Conservation (phyloP, 495 filamentous ascomycete genomes). For the Coniosporium apollinis region DNA sequence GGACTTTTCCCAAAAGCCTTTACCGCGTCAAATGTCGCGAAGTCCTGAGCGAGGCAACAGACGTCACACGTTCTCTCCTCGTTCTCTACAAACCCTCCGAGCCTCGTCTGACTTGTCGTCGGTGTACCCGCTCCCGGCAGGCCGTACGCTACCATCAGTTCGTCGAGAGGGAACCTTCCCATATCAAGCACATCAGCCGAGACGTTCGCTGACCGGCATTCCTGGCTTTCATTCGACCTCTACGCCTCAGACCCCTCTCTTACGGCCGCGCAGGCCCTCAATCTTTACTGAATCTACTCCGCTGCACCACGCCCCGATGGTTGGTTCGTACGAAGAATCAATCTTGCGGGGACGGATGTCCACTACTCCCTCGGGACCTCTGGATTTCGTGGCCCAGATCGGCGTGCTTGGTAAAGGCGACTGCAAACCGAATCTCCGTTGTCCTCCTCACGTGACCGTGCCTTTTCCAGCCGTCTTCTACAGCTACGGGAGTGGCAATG, state of each 20-base stretch:
- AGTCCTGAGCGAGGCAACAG: constrained; percentile 33
- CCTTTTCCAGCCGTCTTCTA: constrained; percentile 97
- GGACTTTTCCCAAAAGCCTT: constrained; percentile 38
- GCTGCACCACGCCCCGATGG: constrained; percentile 80
- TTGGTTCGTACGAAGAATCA: constrained; percentile 94
- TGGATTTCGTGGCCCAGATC: constrained; percentile 91
- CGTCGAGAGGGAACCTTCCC: constrained; percentile 40
- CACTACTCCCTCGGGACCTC: constrained; percentile 79
- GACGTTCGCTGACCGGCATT: constrained; percentile 49
- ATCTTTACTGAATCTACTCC: constrained; percentile 57
- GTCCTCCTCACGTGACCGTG: constrained; percentile 80
- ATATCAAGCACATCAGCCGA: constrained; percentile 54
- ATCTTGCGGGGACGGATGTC: constrained; percentile 94
- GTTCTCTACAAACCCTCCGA: constrained; percentile 31
- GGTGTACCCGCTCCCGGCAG: too few relatives aligned
- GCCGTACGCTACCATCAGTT: constrained; percentile 16
- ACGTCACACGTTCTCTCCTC: constrained; percentile 44
- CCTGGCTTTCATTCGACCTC: constrained; percentile 36
- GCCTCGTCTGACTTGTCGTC: constrained; percentile 21
- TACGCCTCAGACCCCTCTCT: constrained; percentile 39
- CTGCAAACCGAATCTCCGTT: constrained; percentile 71
- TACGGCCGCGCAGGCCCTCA: constrained; percentile 50
- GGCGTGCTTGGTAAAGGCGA: constrained; percentile 82
- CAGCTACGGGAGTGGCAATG: constrained; percentile 53
- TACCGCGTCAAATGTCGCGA: constrained; percentile 17